Evolutionary conservation across 345 rosid genomes (phyloP).

Genomic region (Gossypium turneri): DNA sequence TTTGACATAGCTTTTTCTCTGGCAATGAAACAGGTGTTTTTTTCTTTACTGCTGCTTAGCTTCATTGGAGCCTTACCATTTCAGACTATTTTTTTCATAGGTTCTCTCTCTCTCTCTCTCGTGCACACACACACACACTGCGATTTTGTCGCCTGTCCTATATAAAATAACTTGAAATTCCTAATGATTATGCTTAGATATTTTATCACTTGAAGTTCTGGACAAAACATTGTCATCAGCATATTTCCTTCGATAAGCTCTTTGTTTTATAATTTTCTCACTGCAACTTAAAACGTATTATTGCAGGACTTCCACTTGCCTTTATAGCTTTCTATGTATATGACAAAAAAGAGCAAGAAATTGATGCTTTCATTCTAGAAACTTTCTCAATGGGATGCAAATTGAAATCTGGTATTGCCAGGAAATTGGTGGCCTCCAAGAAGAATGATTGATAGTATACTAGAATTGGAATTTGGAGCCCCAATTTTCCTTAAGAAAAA

Average conservation of each 20-base stretch:
- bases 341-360: constrained; percentile 66
- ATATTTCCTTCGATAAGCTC: neutral
- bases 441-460: constrained; percentile 37
- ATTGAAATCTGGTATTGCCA: constrained; percentile 39
- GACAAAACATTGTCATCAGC: neutral
- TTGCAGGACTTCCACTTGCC: constrained; percentile 60
- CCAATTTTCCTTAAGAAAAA: neutral
- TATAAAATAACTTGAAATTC: neutral
- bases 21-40: constrained; percentile 50
- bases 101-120: constrained; percentile 38
- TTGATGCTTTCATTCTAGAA: constrained; percentile 43
- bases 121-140: neutral
- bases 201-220: neutral
- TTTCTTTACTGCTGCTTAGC: constrained; percentile 47
- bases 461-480: neutral
- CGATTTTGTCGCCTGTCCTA: neutral
- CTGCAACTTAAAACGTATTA: neutral
- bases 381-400: constrained; percentile 40
- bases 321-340: constrained; percentile 51
- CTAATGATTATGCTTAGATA: neutral
- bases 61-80: constrained; percentile 60
- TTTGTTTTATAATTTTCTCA: neutral
- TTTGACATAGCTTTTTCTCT: constrained; percentile 13
- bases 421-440: constrained; percentile 34
- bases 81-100: constrained; percentile 53